Conservation (phyloP, 2,329 filamentous ascomycete species). For the Penicillium sp. region DNA sequence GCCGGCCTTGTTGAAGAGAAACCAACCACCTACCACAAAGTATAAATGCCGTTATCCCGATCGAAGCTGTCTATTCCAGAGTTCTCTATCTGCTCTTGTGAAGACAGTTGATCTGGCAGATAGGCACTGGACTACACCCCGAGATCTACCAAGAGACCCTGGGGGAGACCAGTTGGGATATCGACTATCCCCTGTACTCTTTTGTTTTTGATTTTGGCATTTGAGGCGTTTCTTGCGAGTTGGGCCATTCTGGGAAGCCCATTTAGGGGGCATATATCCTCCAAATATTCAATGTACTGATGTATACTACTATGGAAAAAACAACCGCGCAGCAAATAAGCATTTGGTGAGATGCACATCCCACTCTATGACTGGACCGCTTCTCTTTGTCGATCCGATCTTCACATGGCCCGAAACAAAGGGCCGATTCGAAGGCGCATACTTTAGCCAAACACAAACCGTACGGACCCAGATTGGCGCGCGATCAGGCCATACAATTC, state of each 20-base stretch:
- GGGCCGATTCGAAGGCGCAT: slow-evolving; percentile 1
- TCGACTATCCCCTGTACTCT: slow-evolving; percentile 2
- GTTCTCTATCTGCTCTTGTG: not conserved
- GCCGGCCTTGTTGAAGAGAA: slow-evolving; percentile 37
- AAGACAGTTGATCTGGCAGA: not conserved
- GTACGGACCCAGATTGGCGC: not conserved
- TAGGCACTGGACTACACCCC: not conserved
- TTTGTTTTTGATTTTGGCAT: slow-evolving; percentile 21
- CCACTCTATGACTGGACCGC: not conserved
- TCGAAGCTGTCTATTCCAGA: not conserved
- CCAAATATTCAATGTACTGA: not conserved
- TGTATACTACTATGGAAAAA: not conserved
- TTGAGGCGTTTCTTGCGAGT: slow-evolving; percentile 24
- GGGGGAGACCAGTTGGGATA: not conserved
- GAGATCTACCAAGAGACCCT: not conserved
- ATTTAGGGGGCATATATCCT: not conserved
- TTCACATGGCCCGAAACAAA: not conserved
- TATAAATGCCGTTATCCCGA: slow-evolving; percentile 6
- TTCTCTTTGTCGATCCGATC: not conserved
- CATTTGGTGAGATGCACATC: not conserved
- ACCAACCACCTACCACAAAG: slow-evolving; percentile 22
- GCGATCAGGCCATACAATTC: not conserved
- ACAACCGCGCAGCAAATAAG: not conserved
- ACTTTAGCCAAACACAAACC: not conserved
- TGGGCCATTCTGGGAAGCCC: slow-evolving; percentile 8